Base-by-base conservation (phyloP, 1,139 yeast genomes). In the Meyerozyma guilliermondii region DNA sequence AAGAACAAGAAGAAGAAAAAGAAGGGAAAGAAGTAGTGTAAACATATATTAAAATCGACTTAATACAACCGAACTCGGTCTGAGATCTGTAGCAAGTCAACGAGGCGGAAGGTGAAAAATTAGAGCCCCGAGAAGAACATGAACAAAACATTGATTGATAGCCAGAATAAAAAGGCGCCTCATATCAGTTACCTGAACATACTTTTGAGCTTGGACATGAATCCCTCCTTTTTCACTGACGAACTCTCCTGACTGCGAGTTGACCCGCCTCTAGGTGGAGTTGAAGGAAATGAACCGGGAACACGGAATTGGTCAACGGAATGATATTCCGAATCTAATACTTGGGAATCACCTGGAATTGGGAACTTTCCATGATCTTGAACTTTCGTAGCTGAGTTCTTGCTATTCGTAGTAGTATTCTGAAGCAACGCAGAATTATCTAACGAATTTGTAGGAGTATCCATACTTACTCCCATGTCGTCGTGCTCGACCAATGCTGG, bases 151-250 rank as follows among this genome's bases (percentile, higher is more conserved):
- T n/a, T n/a, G 28, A 26, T 28, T 11, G 27, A 23, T 13, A 8
- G 34, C 11, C 10, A 38, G 27, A 23, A 9, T 9, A 26, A 3
- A 10, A 7, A 26, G 13, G 13, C 13, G 4, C 11, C 28, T 10
- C 27, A 23, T 23, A 7, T 13, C 18, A 14, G 18, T 10, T 59
- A 62, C 50, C 50, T 61, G 52, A 70, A 70, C 37, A 69, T 60
- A 26, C 65, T 64, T 47, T 56, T 62, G 49, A 70, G 63, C 43
- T 62, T 58, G 20, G 69, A 56, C 39, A 69, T 50, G 41, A 70
- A 55, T 34, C 60, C 54, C 14, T 63, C 71, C 43, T 60, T 54
- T 42, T 51, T 63, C n/a, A 46, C 53, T 17, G 39, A 28, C 18
- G 22, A 3, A 43, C 17, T 8, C 27, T 39, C 17, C 38, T 43